Evolutionary conservation across 2,329 filamentous ascomycete species (phyloP).

Genomic region (Stylonectria norvegica): DNA sequence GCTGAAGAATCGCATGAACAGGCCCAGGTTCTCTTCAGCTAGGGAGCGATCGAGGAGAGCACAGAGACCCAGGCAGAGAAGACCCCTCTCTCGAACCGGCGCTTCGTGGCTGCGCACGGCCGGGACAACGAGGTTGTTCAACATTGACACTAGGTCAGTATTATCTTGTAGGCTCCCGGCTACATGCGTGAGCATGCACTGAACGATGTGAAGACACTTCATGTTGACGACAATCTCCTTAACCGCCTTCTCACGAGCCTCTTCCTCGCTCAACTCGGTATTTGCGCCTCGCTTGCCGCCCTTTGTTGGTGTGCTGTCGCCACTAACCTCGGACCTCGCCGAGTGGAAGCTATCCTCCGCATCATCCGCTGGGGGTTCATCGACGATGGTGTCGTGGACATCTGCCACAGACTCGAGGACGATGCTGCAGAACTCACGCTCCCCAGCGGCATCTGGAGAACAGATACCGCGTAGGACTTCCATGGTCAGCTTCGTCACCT

Average conservation of each 20-base stretch:
- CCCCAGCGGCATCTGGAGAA: constrained; percentile 67
- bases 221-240: constrained; percentile 95
- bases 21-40: constrained; percentile 83
- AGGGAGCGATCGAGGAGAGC: constrained; percentile 88
- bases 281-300: constrained; percentile 40
- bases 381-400: constrained; percentile 89
- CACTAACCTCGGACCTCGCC: constrained; percentile 78
- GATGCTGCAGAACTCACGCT: constrained; percentile 78
- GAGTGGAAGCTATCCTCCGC: constrained; percentile 83
- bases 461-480: constrained; percentile 81
- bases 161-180: constrained; percentile 84
- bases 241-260: constrained; percentile 70
- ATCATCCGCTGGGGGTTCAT: constrained; percentile 57
- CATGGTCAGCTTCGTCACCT: constrained; percentile 83
- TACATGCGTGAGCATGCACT: constrained; percentile 96
- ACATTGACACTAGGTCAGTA: constrained; percentile 89
- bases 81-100: constrained; percentile 83
- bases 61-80: constrained; percentile 86
- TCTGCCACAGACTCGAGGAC: constrained; percentile 93
- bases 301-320: constrained; percentile 55
- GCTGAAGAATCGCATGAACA: constrained; percentile 94
- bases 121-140: constrained; percentile 94
- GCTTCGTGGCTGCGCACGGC: constrained; percentile 92
- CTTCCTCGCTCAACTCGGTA: constrained; percentile 56
- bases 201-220: constrained; percentile 95